Evolutionary conservation across 2,329 filamentous ascomycete genomes (phyloP).

Genomic region (Clarireedia hainanense): DNA sequence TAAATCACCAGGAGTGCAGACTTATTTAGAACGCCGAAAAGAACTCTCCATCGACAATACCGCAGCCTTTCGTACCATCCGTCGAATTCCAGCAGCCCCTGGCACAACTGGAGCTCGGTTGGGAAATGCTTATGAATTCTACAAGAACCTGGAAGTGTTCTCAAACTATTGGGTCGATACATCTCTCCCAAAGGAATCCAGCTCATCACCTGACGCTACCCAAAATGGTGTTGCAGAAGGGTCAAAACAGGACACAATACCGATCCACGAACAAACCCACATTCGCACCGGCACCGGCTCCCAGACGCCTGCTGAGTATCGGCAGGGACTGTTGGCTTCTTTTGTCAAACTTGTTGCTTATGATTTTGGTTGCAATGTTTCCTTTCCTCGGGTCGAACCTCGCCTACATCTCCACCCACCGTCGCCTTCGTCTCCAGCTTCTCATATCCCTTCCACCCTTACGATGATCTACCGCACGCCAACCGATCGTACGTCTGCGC

Average conservation of each 20-base stretch:
- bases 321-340: constrained; percentile 47
- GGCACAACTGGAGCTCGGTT: constrained; percentile 47
- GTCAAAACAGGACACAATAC: constrained; percentile 15
- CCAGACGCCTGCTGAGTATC: constrained; percentile 51
- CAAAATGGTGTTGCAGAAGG: constrained; percentile 8
- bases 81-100: constrained; percentile 46
- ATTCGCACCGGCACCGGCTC: constrained; percentile 41
- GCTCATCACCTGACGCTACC: constrained; percentile 13
- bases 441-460: constrained; percentile 50
- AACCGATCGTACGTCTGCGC: constrained; percentile 50
- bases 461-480: constrained; percentile 55
- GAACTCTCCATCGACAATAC: constrained; percentile 51
- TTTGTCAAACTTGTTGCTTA: constrained; percentile 59
- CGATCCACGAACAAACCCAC: constrained; percentile 14
- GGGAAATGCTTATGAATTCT: constrained; percentile 60
- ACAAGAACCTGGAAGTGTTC: constrained; percentile 51
- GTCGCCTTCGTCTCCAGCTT: constrained; percentile 30
- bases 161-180: constrained; percentile 56
- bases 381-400: constrained; percentile 48
- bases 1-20: constrained; percentile 47
- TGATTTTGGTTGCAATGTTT: constrained; percentile 57
- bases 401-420: constrained; percentile 43
- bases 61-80: constrained; percentile 52
- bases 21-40: constrained; percentile 49
- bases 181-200: constrained; percentile 29